Base-by-base conservation (phyloP, 1,284 basidiomycete genomes). In the Waitea zeae region DNA sequence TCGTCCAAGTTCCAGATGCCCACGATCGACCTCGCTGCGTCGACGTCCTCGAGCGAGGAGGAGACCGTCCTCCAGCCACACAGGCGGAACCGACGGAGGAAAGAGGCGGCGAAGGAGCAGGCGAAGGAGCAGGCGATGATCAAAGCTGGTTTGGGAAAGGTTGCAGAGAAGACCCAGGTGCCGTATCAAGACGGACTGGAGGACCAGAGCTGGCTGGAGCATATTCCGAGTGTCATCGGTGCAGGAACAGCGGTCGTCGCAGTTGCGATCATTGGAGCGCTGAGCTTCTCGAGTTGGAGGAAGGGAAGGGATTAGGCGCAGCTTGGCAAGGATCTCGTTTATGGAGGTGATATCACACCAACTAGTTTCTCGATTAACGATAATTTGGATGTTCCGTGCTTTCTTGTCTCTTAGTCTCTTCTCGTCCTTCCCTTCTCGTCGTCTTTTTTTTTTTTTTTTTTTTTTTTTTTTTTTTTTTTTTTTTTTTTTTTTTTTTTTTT, bases 181-280 rank as follows among this genome's bases (percentile, higher is more conserved):
- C 38, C 5, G 30, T 36, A 12, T 38, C 45, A 66, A 68, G 15
- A 70, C 71, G 20, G 56, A 76, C 20, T n/a, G n/a, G n/a, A n/a
- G n/a, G 76, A 79, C 38, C 66, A 59, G 53, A 63, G 75, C 18
- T 83, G 79, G 79, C 82, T 80, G 45, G 45, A 81, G 36, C 78
- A 79, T 42, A 55, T 83, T 28, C 80, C 80, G 3, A 69, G 75
- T 15, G 51, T 83, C 40, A 68, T 83, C 2, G 80, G 79, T 15
- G 80, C 79, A 20, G 80, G 80, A 9, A 81, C 79, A 13, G 79
- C 80, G 30, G 47, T 83, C 40, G 59, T 83, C 29, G 73, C 81
- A 12, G 75, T 83, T 12, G 80, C 79, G 0, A 70, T 83, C 34
- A 67, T 78, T 26, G 72, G 76, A 2, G 75, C 70, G 3, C 50